A percentile compares a stretch with the other conserved stretches of the same genome.
Conservation (phyloP, 805 yeast genomes). For the Ogataea ganodermae region DNA sequence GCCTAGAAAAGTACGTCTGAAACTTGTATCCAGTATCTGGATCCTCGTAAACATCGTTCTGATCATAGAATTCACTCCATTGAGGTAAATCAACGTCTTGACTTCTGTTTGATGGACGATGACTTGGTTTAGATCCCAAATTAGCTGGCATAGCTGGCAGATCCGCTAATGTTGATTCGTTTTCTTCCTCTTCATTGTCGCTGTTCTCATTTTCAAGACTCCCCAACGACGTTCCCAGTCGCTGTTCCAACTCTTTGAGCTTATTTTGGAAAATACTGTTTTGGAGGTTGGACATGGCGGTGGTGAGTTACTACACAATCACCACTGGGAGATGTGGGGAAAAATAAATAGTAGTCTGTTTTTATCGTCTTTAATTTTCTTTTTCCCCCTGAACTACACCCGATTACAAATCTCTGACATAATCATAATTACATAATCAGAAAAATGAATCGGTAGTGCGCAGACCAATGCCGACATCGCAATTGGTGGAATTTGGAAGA, state of each 20-base stretch:
- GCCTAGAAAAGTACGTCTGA: conserved; percentile 61
- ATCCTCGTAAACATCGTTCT: conserved; percentile 27
- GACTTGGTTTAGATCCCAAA: neutral
- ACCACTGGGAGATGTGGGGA: conserved; percentile 1
- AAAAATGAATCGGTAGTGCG: neutral
- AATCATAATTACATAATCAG: too few relatives aligned
- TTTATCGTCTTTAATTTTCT: neutral
- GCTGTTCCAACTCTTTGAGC: conserved; percentile 25
- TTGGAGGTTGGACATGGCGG: conserved; percentile 32
- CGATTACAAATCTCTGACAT: too few relatives aligned
- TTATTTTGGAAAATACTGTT: conserved; percentile 27
- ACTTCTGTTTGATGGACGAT: neutral
- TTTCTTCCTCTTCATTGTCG: conserved; percentile 15
- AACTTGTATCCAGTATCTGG: conserved; percentile 36
- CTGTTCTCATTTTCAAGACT: conserved; percentile 12
- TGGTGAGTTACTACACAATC: neutral
- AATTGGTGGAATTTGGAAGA: too few relatives aligned
- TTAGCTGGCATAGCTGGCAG: conserved; percentile 12
- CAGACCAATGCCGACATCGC: neutral
- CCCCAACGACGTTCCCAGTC: conserved; percentile 22
- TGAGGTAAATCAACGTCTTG: conserved; percentile 11
- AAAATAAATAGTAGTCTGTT: neutral
- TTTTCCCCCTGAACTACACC: neutral
- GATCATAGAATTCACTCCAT: conserved; percentile 40
- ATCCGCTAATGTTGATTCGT: conserved; percentile 14